Evolutionary conservation across 768 basidiomycete species (phyloP), one percentile per base, ranked within the genome.

Genomic region (Leccinum variicolor): DNA sequence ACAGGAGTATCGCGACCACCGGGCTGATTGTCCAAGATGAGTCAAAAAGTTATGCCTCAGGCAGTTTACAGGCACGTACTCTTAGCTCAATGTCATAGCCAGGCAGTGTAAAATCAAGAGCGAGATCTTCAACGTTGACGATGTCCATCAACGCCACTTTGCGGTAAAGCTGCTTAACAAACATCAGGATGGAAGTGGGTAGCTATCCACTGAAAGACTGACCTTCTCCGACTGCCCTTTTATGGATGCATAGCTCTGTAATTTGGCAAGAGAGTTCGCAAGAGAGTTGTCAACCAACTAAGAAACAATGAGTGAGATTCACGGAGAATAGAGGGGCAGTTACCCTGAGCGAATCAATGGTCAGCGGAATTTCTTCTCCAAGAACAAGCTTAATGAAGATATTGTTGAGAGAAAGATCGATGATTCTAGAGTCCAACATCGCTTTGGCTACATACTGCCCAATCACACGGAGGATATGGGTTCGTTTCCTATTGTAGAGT

Each of bases 371-470:
- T 36, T 91, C 86, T 62, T 94, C 90, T 21, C 92, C 93, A 14
- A 98, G 83, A 6, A 95, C 81, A 52, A 92, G 81, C 71, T 92
- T 93, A 62, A 98, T 78, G 81, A 98, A 98, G n/a, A 96, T 76
- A 71, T 91, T 93, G 77, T 94, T 98, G 72, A 98, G 86, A 28
- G 91, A 87, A 62, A 98, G 78, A 71, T 98, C 97, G 74, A 98
- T 96, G 68, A 98, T 98, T 19, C 97, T 84, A 10, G 95, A 97
- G 74, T 99, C 97, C 46, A 98, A 77, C 81, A 98, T 86, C 4
- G 96, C 94, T 75, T 98, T 96, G 9, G 94, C 97, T 25, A 97
- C 87, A 73, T 98, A 98, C 72, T 96, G 92, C 3, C 97, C 97
- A 49, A 98, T 86, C 21, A 95, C 87, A 43, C 88, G 84, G 71